Evolutionary conservation across 2,329 filamentous ascomycete genomes (phyloP).

Genomic region (Xenosphaeropsis pyriputrescens): DNA sequence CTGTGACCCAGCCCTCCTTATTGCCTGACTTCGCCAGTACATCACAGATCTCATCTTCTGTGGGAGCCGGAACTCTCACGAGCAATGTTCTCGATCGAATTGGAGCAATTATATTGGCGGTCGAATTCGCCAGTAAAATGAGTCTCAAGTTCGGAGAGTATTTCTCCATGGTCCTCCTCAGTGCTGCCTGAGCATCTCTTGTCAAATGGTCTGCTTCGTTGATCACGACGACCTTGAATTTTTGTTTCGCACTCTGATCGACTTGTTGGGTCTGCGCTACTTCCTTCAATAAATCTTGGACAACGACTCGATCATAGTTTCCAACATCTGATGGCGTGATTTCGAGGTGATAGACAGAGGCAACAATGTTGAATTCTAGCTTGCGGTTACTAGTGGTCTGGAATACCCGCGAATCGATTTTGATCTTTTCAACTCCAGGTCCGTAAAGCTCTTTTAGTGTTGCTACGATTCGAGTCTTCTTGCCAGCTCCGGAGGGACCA

Average conservation of each 20-base stretch:
- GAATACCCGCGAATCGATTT: conserved; percentile 94
- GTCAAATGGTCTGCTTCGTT: conserved; percentile 95
- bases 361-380: conserved; percentile 97
- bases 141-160: conserved; percentile 90
- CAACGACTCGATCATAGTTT: conserved; percentile 87
- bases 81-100: conserved; percentile 86
- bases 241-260: conserved; percentile 78
- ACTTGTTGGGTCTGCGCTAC: conserved; percentile 98
- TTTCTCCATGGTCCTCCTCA: conserved; percentile 97
- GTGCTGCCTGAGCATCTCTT: conserved; percentile 84
- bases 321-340: conserved; percentile 96
- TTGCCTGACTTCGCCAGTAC: conserved; percentile 58
- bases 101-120: conserved; percentile 97
- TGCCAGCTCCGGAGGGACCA: conserved; percentile 88
- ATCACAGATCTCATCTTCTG: conserved; percentile 67
- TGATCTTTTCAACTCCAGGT: conserved; percentile 97
- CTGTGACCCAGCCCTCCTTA: conserved; percentile 72
- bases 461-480: conserved; percentile 93
- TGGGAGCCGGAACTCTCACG: conserved; percentile 82
- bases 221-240: conserved; percentile 98
- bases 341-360: conserved; percentile 93
- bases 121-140: conserved; percentile 89
- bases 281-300: conserved; percentile 93
- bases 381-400: conserved; percentile 93
- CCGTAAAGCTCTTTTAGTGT: conserved; percentile 93